A percentile compares a stretch with the other conserved stretches of the same genome.
Evolutionary conservation across 257 asterid species (phyloP).

Genomic region (Buddleja alternifolia): DNA sequence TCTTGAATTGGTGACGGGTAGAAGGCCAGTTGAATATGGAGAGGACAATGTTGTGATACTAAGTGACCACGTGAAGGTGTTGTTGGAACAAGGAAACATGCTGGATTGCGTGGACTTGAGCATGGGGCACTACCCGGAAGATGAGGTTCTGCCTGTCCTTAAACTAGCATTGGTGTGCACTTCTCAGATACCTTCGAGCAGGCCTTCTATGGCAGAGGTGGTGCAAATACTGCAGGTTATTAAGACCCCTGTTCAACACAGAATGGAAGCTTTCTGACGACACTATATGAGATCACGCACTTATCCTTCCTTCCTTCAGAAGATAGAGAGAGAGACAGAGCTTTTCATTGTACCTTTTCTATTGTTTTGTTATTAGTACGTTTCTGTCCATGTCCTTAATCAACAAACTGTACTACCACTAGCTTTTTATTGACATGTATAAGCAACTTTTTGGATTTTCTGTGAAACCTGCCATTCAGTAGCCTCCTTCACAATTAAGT

Average conservation of each 20-base stretch:
- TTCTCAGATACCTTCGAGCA: constrained; percentile 90
- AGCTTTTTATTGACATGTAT: constrained; percentile 2
- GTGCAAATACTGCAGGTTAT: constrained; percentile 93
- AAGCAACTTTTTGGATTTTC: background rate
- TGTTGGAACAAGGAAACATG: constrained; percentile 83
- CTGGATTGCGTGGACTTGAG: constrained; percentile 71
- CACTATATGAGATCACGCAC: background rate
- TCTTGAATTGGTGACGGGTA: constrained; percentile 81
- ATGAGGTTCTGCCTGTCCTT: constrained; percentile 81
- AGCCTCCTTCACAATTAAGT: no score
- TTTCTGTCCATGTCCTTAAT: background rate
- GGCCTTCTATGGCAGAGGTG: constrained; percentile 98
- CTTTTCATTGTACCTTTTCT: no score
- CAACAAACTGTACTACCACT: background rate
- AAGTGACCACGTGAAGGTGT: constrained; percentile 71
- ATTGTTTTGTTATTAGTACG: background rate
- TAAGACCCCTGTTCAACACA: constrained; percentile 68
- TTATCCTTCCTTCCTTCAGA: background rate
- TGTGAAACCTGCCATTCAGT: no score
- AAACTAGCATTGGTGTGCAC: constrained; percentile 91
- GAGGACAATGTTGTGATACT: constrained; percentile 82
- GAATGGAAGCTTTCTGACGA: constrained; percentile 45
- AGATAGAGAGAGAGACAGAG: background rate
- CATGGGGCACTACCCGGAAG: constrained; percentile 75
- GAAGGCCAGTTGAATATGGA: constrained; percentile 79